Evolutionary conservation across 176 grass and related monocot genomes (phyloP).

Genomic region (Eleusine coracana): DNA sequence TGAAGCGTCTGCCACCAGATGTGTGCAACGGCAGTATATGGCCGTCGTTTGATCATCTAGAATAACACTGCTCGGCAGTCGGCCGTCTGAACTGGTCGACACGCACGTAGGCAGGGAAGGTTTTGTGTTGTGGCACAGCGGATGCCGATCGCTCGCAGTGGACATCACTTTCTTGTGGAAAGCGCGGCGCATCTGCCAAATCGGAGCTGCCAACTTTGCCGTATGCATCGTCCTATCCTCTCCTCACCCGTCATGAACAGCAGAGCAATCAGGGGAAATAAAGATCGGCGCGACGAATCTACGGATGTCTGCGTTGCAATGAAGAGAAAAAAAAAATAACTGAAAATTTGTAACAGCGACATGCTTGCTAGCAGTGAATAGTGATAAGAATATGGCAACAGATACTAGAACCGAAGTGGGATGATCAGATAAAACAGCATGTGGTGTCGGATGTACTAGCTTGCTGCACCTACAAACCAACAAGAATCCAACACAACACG

Average conservation of each 20-base stretch:
- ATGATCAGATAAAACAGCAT: too few species aligned
- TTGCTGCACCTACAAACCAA: constrained; percentile 4
- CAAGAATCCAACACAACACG: constrained; percentile 14
- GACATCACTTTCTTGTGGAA: constrained; percentile 24
- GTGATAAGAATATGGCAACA: too few species aligned
- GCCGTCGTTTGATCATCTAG: neutral
- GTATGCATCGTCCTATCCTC: neutral
- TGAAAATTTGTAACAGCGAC: neutral
- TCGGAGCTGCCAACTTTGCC: neutral
- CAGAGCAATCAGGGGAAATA: neutral
- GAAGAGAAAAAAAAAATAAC: neutral
- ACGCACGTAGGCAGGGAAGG: neutral
- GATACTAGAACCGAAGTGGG: neutral
- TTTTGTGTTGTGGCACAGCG: neutral
- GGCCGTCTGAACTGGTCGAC: constrained; percentile 21
- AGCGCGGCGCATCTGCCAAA: neutral
- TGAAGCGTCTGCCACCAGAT: neutral
- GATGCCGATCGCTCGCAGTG: constrained; percentile 20
- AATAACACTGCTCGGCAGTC: neutral
- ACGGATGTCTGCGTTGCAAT: neutral
- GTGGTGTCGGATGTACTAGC: neutral
- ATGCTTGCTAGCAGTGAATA: neutral
- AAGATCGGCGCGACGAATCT: constrained; percentile 10
- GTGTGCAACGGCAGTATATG: neutral
- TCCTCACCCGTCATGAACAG: neutral